phyloP scores from a whole-genome alignment of 192 early-diverging fungal species.

The Ramicandelaber brevisporus region DNA sequence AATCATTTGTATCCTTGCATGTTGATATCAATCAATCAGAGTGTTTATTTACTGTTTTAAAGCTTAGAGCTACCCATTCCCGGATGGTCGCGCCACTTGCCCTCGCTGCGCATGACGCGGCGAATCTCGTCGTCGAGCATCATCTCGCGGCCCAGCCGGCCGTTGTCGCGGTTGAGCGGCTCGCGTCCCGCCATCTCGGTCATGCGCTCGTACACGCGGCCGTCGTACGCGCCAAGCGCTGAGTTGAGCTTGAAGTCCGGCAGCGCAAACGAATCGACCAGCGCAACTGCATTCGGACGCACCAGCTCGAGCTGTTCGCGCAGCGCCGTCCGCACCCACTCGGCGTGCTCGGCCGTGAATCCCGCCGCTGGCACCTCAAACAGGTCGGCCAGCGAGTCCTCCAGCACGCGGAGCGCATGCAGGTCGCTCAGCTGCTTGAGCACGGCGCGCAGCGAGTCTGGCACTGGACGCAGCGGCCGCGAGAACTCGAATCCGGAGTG shows the following conservation, averaged over 20 bases:
- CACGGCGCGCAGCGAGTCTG: constrained; percentile 16
- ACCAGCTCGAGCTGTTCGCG: constrained; percentile 29
- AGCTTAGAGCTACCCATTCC: too few relatives aligned
- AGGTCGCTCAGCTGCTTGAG: constrained; percentile 17
- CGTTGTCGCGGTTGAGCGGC: constrained; percentile 32
- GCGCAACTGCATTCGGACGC: constrained; percentile 43
- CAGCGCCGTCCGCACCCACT: constrained; percentile 20
- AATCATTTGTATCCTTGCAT: too few relatives aligned
- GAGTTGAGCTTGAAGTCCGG: constrained; percentile 54
- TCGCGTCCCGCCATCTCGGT: constrained; percentile 45
- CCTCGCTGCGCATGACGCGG: too few relatives aligned
- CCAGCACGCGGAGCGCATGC: constrained; percentile 35
- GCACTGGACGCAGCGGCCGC: constrained; percentile 6
- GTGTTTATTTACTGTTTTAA: too few relatives aligned
- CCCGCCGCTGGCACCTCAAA: constrained; percentile 33
- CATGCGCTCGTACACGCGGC: constrained; percentile 55
- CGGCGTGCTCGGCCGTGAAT: constrained; percentile 18
- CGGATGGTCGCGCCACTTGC: too few relatives aligned
- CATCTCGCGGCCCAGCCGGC: too few relatives aligned
- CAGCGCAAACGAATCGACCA: constrained; percentile 57
- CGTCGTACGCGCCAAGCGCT: constrained; percentile 48
- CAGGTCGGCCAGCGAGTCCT: constrained; percentile 24
- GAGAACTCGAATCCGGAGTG: constrained; percentile 6
- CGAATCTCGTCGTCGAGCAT: too few relatives aligned
- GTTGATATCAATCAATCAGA: too few relatives aligned